Base-by-base conservation (phyloP, 192 early-diverging fungal species). In the Glomus cerebriforme region DNA sequence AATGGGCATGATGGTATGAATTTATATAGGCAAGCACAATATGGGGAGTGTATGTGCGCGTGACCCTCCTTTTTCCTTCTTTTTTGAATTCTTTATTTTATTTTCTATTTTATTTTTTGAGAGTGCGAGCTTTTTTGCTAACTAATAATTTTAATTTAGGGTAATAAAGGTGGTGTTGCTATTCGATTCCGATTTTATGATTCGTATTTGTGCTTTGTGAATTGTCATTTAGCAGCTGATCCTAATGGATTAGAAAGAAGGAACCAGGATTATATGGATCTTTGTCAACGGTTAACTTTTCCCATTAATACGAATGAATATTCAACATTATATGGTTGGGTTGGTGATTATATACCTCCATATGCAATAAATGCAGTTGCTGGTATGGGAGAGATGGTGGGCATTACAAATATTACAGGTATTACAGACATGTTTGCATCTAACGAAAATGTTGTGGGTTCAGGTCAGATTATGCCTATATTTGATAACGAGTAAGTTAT, bases 121-220 rank as follows among this genome's bases (percentile, higher is more conserved):
- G 37, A 29, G 63, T 79, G 34, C 22, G 68, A 54, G 2, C 31
- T 26, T 24, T 65, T 65, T 39, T 24, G 27, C 17, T 59, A 29
- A 32, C 19, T n/a, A 22, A 31, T 59, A 59, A 34, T 39, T 22
- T 22, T n/a, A 24, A 60, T 27, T 37, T n/a, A 81, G 92, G 98
- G 96, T 47, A 99, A 99, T 84, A 99, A 99, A 86, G 98, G 98
- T 26, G 95, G 92, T 0, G 93, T 96, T 8, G 92, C 92, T 2
- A 89, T 97, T 47, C 88, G 97, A 26, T 81, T 98, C 60, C 84
- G 89, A 24, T 90, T 90, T 66, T 81, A 89, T 59, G 95, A 97
- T 79, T 92, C 95, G 5, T 94, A 93, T 68, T 34, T 97, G 3
- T 92, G 92, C 63, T 92, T 97, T 82, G 92, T 99, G n/a, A 95